phyloP scores from a whole-genome alignment of 805 yeast genomes.

The Zygotorulaspora chibaensis region DNA sequence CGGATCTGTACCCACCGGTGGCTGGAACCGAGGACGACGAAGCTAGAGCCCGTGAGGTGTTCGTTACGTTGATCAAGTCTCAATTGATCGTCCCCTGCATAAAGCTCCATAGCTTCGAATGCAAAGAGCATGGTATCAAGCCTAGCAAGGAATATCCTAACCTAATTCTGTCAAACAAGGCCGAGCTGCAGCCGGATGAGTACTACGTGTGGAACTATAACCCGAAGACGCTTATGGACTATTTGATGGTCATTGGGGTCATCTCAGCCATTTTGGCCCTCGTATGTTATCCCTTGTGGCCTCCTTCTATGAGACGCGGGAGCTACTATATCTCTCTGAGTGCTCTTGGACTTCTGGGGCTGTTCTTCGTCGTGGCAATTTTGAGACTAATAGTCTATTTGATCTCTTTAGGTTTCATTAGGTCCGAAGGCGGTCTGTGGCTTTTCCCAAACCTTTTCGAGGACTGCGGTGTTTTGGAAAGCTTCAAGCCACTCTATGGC shows the following conservation, averaged over 20 bases:
- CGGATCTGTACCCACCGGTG: constrained; percentile 46
- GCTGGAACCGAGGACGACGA: constrained; percentile 32
- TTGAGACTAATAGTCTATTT: constrained; percentile 67
- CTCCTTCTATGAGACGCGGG: constrained; percentile 77
- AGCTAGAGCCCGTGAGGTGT: constrained; percentile 55
- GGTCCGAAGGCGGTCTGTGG: constrained; percentile 79
- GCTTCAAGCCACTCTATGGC: constrained; percentile 85
- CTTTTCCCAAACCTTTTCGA: constrained; percentile 92
- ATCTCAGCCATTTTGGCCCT: constrained; percentile 63
- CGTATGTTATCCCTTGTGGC: constrained; percentile 92
- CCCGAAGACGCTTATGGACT: constrained; percentile 52
- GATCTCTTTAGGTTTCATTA: constrained; percentile 30
- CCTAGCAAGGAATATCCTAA: constrained; percentile 65
- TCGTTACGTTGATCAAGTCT: constrained; percentile 64
- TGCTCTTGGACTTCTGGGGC: constrained; percentile 64
- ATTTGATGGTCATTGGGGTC: constrained; percentile 38
- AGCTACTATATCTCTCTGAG: constrained; percentile 88
- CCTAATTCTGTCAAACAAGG: constrained; percentile 50
- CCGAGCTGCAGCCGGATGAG: constrained; percentile 56
- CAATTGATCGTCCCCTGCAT: constrained; percentile 72
- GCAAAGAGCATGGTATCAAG: constrained; percentile 55
- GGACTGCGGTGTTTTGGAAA: constrained; percentile 89
- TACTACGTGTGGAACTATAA: constrained; percentile 83
- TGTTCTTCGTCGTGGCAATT: constrained; percentile 74
- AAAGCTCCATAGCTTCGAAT: constrained; percentile 66